These are phyloP conservation scores for Dalbergia cultrata DNA, from an alignment of 306 rosid genomes.

Conservation along the genomic window DNA sequence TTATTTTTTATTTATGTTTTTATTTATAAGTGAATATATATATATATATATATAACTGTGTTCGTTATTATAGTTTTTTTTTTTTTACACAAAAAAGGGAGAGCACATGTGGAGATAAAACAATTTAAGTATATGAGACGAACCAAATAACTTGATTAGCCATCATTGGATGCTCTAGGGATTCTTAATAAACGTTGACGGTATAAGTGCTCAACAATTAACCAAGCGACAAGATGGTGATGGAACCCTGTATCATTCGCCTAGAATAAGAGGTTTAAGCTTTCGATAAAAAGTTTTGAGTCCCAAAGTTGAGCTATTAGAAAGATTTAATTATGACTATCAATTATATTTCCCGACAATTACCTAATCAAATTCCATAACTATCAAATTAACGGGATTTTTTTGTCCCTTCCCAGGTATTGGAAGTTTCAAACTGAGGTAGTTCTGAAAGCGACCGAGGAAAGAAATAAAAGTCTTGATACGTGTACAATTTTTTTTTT, in stretches of 20 bases:
- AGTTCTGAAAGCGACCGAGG: neutral
- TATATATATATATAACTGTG: no score
- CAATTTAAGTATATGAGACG: neutral
- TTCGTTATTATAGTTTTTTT: no score
- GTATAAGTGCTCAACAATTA: constrained; percentile 1
- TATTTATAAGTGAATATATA: no score
- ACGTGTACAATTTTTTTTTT: no score
- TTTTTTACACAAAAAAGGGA: neutral
- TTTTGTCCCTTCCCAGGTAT: constrained; percentile 37
- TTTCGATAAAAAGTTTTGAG: no score
- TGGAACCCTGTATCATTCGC: neutral
- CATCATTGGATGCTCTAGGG: constrained; percentile 51
- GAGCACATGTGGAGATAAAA: neutral
- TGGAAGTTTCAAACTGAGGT: neutral
- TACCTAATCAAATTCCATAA: constrained; percentile 24
- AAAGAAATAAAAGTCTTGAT: no score
- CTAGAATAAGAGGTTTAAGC: neutral
- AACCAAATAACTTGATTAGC: neutral
- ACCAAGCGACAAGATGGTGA: neutral
- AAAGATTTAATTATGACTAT: neutral
- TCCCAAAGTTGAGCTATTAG: neutral
- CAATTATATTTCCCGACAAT: neutral
- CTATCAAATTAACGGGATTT: constrained; percentile 37
- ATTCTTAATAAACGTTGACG: constrained; percentile 10
- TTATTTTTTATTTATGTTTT: no score